Percentiles rank a stretch among this genome's conserved stretches.
These are phyloP conservation scores for Amphibolis antarctica DNA, from an alignment of 106 monocot species.

Conservation along the genomic window DNA sequence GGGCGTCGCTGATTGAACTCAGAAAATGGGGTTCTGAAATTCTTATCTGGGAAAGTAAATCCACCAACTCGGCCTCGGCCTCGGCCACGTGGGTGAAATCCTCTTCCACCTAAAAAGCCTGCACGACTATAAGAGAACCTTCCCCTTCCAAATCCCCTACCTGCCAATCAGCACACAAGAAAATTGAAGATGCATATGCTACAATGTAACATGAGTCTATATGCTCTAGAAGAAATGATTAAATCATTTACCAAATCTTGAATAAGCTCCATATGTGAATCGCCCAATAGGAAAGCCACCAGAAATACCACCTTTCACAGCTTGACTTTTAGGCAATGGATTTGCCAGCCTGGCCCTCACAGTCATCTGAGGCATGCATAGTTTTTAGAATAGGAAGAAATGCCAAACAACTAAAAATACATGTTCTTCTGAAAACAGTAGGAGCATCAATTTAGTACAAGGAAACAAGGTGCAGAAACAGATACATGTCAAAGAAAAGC, in stretches of 20 bases:
- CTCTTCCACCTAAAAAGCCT: slow-evolving; percentile 47
- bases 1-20: slow-evolving; percentile 39
- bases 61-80: slow-evolving; percentile 52
- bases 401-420: no score
- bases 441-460: no score
- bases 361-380: slow-evolving; percentile 26
- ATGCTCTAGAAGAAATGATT: not conserved
- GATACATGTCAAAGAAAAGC: no score
- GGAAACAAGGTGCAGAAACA: no score
- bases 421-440: no score
- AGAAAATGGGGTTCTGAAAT: slow-evolving; percentile 20
- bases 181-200: not conserved
- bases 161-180: slow-evolving; percentile 11
- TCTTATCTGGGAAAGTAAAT: slow-evolving; percentile 24
- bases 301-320: slow-evolving; percentile 74
- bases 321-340: slow-evolving; percentile 63
- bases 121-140: slow-evolving; percentile 35
- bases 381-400: not conserved
- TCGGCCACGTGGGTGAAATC: slow-evolving; percentile 33
- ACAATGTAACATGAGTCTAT: not conserved
- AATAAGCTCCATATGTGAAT: slow-evolving; percentile 21
- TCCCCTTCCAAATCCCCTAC: slow-evolving; percentile 61
- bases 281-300: slow-evolving; percentile 65
- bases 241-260: slow-evolving; percentile 41
- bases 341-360: slow-evolving; percentile 68